Evolutionary conservation across 345 rosid genomes (phyloP).

Genomic region (Lepidium aucheri): DNA sequence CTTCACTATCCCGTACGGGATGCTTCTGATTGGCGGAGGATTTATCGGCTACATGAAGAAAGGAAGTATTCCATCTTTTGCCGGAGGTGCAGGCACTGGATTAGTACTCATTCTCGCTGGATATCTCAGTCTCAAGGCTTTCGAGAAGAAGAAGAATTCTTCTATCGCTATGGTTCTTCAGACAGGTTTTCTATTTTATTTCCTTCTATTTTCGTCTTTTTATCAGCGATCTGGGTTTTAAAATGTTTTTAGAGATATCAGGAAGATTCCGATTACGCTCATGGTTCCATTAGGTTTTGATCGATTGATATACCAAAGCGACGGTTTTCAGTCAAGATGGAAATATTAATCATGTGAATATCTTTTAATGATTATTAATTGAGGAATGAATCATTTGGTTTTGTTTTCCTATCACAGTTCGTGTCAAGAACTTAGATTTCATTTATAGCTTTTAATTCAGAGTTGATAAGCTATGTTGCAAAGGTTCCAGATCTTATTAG

Average conservation of each 20-base stretch:
- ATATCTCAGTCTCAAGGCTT: conserved; percentile 74
- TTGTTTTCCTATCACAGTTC: neutral
- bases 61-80: conserved; percentile 74
- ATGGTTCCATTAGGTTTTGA: neutral
- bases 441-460: neutral
- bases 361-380: neutral
- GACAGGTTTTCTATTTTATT: conserved; percentile 44
- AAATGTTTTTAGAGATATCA: neutral
- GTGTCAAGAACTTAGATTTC: neutral
- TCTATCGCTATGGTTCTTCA: conserved; percentile 53
- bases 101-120: conserved; percentile 79
- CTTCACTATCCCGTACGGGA: conserved; percentile 92
- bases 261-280: neutral
- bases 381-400: neutral
- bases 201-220: neutral
- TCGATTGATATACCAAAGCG: neutral
- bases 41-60: conserved; percentile 62
- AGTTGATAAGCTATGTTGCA: neutral
- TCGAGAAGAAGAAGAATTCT: conserved; percentile 61
- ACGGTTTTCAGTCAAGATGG: neutral
- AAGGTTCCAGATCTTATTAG: conserved; percentile 2
- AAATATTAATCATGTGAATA: neutral
- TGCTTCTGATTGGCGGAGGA: conserved; percentile 80
- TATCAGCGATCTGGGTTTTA: conserved; percentile 11
- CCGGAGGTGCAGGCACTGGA: conserved; percentile 77